Base-by-base conservation (phyloP, 2,329 filamentous ascomycete genomes). In the Talaromyces sp. region DNA sequence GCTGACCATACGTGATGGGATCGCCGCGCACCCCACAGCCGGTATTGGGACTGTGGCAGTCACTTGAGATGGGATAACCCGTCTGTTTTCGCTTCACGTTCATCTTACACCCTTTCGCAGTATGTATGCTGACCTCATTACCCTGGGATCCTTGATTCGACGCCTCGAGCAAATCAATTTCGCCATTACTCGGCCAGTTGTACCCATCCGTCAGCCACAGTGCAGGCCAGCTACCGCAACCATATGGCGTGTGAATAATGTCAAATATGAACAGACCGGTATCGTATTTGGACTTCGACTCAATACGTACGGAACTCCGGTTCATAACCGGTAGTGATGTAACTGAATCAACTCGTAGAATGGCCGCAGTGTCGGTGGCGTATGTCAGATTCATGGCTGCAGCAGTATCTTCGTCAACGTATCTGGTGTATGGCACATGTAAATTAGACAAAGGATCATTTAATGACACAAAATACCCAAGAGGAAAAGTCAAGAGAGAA, bases 221-320 rank as follows among this genome's bases (percentile, higher is more conserved):
- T 0, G 86, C 80, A 2, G 84, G 83, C 86, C 83, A 88, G 19
- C 80, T 84, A 3, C 78, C 84, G 63, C 85, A 88, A 37, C 84
- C 85, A 61, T 77, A 82, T 0, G 85, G 86, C 0, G 82, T 82
- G 70, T 87, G 85, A 55, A 80, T 77, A 58, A 88, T 76, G 64
- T 88, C 84, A 62, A 88, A 88, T 62, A 88, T 74, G 71, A 87
- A 88, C n/a, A 88, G 80, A 0, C 85, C 86, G n/a, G 66, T 71
- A 62, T 84, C 70, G 69, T 86, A 88, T 40, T 80, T 80, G 40
- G 69, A 75, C 64, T 82, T 85, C 32, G 85, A 87, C 55, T 83
- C 78, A 51, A 87, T 73, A 13, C 85, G 83, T 13, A 87, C 84
- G 0, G 84, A 86, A 70, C 82, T 82, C 19, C 85, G 83, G 44